Base-by-base conservation (phyloP, 768 basidiomycete species). In the Zangia roseola region DNA sequence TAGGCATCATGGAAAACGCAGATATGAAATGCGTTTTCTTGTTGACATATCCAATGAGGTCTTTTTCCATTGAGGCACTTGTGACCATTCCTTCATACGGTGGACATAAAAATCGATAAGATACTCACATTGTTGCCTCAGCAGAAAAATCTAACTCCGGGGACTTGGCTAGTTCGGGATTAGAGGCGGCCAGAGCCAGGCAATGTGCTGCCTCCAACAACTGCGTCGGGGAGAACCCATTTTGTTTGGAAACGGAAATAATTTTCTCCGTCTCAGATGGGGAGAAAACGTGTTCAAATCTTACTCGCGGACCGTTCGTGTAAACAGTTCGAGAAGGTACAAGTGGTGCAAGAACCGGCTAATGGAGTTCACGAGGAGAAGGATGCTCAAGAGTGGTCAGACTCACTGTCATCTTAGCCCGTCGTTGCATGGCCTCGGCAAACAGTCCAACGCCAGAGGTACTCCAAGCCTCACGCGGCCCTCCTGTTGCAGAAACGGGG, bases 181-280 rank as follows among this genome's bases (percentile, higher is more conserved):
- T 56, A 17, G 43, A 50, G n/a, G 35, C 36, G n/a, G 49, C 49
- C 19, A 57, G 17, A 4, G 47, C 56, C 34, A 57, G 33, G 21
- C 45, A 47, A n/a, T 56, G 50, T 21, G 56, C 46, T 26, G 56
- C 55, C n/a, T 57, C 56, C 30, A 57, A 35, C 10, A 56, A 16
- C 12, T 48, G 54, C 0, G 54, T 43, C 5, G 47, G 45, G 5
- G 45, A 44, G 19, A 35, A 26, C 5, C 39, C 46, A 12, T 42
- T 10, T 26, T 23, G 14, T 8, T 51, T 55, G 17, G 54, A 43
- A 14, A 34, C 34, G 26, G 34, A 20, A 21, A 56, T 31, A 8
- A 57, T 43, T 26, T 37, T 47, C 12, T 17, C 38, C 10, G 56
- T 30, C 21, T 39, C 36, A 6, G 53, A 21, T 6, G 41, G 35